Evolutionary conservation across 2,329 filamentous ascomycete genomes (phyloP).

Genomic region (Aspergillus transmontanensis): DNA sequence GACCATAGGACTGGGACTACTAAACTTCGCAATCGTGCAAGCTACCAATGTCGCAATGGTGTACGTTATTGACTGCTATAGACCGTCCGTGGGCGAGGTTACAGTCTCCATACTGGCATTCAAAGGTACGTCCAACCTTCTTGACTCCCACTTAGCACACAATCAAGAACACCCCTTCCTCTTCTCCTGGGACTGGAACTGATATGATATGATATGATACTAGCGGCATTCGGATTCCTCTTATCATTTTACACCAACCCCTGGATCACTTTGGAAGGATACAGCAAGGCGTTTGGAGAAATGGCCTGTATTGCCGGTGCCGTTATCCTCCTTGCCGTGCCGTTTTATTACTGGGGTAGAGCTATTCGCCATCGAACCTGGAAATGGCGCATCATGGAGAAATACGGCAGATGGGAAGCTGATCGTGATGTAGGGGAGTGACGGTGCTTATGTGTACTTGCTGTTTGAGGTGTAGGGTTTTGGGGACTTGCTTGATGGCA

Average conservation of each 20-base stretch:
- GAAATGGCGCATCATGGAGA: background rate
- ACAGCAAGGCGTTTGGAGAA: slow-evolving; percentile 8
- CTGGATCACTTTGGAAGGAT: slow-evolving; percentile 11
- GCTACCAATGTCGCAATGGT: slow-evolving; percentile 5
- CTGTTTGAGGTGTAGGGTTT: background rate
- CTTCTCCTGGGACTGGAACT: background rate
- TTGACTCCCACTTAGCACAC: background rate
- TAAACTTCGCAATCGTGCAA: background rate
- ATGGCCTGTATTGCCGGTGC: slow-evolving; percentile 7
- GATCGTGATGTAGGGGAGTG: background rate
- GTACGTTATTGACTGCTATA: slow-evolving; percentile 14
- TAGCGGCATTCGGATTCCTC: slow-evolving; percentile 15
- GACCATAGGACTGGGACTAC: slow-evolving; percentile 50
- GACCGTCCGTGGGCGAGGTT: slow-evolving; percentile 10
- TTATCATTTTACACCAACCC: slow-evolving; percentile 18
- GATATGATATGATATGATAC: background rate
- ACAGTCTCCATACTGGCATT: slow-evolving; percentile 11
- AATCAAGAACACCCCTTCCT: background rate
- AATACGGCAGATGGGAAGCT: background rate
- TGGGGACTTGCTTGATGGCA: too few species aligned
- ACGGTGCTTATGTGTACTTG: background rate
- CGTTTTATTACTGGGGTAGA: background rate
- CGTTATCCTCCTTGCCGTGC: background rate
- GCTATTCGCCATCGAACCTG: background rate
- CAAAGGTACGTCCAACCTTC: slow-evolving; percentile 5